These are phyloP conservation scores for Endocarpon pusillum DNA, from an alignment of 495 filamentous ascomycete genomes.

Conservation along the genomic window DNA sequence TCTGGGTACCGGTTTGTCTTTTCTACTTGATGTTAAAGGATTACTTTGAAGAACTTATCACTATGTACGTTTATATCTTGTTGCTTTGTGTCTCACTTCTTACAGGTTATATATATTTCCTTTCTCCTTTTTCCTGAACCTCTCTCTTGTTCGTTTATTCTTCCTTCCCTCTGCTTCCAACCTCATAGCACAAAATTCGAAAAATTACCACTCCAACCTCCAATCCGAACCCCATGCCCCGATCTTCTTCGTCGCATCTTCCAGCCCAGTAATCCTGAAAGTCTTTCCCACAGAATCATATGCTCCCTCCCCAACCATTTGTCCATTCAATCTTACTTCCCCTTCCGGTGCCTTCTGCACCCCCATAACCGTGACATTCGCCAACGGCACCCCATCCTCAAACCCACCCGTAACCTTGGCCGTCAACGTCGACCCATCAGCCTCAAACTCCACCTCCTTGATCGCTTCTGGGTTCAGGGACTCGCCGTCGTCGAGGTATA, in stretches of 20 bases:
- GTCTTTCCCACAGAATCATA: constrained; percentile 31
- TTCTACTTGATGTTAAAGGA: too few relatives aligned
- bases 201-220: constrained; percentile 43
- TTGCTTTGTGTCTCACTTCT: too few relatives aligned
- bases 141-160: too few relatives aligned
- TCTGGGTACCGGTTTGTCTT: too few relatives aligned
- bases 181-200: too few relatives aligned
- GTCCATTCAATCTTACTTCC: constrained; percentile 34
- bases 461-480: constrained; percentile 3
- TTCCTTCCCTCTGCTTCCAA: too few relatives aligned
- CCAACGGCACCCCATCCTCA: constrained; percentile 41
- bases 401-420: constrained; percentile 32
- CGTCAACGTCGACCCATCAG: background rate
- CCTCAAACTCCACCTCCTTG: background rate
- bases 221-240: constrained; percentile 43
- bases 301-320: constrained; percentile 16
- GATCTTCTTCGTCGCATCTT: constrained; percentile 21
- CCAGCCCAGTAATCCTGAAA: constrained; percentile 32
- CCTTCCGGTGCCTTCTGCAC: constrained; percentile 20
- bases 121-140: too few relatives aligned
- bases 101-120: too few relatives aligned
- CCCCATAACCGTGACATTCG: constrained; percentile 53
- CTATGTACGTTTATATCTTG: too few relatives aligned
- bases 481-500: constrained; percentile 8
- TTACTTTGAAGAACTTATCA: too few relatives aligned